Conservation (phyloP, 2,329 filamentous ascomycete species). For the Colletotrichum destructivum region DNA sequence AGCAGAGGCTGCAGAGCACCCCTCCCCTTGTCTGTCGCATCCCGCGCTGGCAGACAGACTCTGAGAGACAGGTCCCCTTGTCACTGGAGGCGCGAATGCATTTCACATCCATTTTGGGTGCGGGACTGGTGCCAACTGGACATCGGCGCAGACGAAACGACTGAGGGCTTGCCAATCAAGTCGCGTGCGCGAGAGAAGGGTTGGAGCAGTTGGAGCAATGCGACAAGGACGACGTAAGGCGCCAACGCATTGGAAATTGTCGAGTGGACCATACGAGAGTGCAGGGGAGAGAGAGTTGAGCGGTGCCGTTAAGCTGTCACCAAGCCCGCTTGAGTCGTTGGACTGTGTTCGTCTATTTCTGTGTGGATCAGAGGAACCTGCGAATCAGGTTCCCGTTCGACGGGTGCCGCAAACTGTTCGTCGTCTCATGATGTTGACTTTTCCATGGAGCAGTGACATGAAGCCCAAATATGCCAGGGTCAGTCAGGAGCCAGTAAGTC, state of each 20-base stretch:
- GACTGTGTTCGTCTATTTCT: neutral
- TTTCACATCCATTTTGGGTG: neutral
- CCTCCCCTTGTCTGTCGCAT: slow-evolving; percentile 18
- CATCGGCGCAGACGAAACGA: slow-evolving; percentile 21
- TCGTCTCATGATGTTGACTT: neutral
- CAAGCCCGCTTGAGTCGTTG: neutral
- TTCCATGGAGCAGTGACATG: neutral
- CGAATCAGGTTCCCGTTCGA: neutral
- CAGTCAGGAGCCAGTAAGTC: neutral
- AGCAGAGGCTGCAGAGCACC: neutral
- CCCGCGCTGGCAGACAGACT: slow-evolving; percentile 10
- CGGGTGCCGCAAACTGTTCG: neutral
- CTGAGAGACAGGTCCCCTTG: neutral
- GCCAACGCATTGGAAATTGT: slow-evolving; percentile 34
- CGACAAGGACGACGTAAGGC: slow-evolving; percentile 28
- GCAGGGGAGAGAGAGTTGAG: slow-evolving; percentile 17
- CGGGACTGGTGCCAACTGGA: slow-evolving; percentile 22
- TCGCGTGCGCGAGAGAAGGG: neutral
- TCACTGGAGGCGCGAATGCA: slow-evolving; percentile 3
- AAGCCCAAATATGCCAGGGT: neutral
- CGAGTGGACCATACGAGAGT: slow-evolving; percentile 26
- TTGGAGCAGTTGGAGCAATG: slow-evolving; percentile 17
- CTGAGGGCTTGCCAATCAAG: slow-evolving; percentile 26
- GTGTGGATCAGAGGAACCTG: too few species aligned
- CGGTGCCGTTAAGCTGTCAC: slow-evolving; percentile 7